Conservation (phyloP, 1,284 basidiomycete species). For the Boletus hoseneyae region DNA sequence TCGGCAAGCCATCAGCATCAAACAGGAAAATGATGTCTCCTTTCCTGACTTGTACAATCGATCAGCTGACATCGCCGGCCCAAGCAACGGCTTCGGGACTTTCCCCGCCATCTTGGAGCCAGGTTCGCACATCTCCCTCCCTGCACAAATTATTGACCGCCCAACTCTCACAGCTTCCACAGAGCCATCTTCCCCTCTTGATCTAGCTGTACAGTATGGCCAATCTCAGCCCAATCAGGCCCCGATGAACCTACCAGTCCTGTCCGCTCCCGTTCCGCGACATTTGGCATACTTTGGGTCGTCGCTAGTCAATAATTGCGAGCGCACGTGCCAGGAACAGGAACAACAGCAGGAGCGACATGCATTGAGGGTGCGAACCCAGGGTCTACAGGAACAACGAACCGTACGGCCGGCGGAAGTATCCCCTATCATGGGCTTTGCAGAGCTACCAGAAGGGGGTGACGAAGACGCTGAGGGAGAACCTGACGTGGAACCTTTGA, state of each 20-base stretch:
- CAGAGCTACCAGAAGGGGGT: constrained; percentile 28
- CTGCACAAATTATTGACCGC: constrained; percentile 5
- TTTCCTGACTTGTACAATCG: constrained; percentile 28
- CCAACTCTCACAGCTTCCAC: constrained; percentile 19
- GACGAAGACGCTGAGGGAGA: constrained; percentile 37
- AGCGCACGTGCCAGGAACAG: constrained; percentile 39
- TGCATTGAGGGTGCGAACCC: constrained; percentile 31
- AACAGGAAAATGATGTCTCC: constrained; percentile 31
- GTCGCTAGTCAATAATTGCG: constrained; percentile 31
- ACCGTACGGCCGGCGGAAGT: constrained; percentile 35
- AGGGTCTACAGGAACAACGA: constrained; percentile 32
- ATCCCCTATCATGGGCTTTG: constrained; percentile 31
- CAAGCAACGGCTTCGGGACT: constrained; percentile 23
- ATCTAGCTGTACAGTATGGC: constrained; percentile 29
- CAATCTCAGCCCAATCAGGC: constrained; percentile 19
- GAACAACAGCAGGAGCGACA: constrained; percentile 36
- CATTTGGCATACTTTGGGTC: constrained; percentile 32
- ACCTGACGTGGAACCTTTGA: constrained; percentile 30
- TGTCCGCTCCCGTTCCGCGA: constrained; percentile 34
- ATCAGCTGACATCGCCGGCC: constrained; percentile 25
- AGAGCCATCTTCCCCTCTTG: constrained; percentile 22
- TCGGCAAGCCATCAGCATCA: constrained; percentile 25
- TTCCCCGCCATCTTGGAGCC: constrained; percentile 27
- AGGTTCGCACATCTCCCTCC: constrained; percentile 25
- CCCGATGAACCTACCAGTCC: constrained; percentile 24